A percentile compares a stretch with the other conserved stretches of the same genome.
Evolutionary conservation across 805 yeast species (phyloP).

Genomic region (Hanseniaspora meyeri): DNA sequence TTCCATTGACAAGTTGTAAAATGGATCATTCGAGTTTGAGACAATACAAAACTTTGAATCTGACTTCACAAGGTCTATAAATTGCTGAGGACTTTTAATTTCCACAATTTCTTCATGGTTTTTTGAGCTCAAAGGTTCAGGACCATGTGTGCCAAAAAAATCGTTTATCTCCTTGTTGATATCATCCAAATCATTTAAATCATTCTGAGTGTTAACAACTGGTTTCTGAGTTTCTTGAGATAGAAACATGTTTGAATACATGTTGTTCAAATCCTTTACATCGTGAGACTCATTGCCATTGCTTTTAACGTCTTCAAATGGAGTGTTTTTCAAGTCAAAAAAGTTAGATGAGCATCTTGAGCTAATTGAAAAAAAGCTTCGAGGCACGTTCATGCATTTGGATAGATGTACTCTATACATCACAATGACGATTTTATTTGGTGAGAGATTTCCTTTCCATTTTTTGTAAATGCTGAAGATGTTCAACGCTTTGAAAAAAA

Average conservation of each 20-base stretch:
- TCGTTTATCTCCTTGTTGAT: conserved; percentile 9
- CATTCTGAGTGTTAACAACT: neutral
- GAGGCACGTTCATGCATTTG: neutral
- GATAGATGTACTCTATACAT: neutral
- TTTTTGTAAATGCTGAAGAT: no score
- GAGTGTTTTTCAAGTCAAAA: conserved; percentile 4
- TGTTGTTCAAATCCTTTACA: conserved; percentile 3
- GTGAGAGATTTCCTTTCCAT: neutral
- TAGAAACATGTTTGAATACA: conserved; percentile 3
- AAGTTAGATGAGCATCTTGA: neutral
- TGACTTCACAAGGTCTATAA: conserved; percentile 2
- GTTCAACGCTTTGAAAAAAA: no score
- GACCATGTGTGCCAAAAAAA: neutral
- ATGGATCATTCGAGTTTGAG: conserved; percentile 37
- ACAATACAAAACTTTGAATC: conserved; percentile 3
- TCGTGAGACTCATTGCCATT: neutral
- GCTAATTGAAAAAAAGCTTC: neutral
- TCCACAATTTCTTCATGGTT: neutral
- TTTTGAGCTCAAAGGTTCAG: neutral
- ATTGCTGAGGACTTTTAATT: neutral
- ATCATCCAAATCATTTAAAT: neutral
- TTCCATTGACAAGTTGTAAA: conserved; percentile 67
- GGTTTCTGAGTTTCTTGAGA: neutral
- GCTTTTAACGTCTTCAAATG: neutral
- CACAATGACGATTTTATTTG: neutral